Base-by-base conservation (phyloP, 148 eudicot genomes). In the Rhododendron henanense region DNA sequence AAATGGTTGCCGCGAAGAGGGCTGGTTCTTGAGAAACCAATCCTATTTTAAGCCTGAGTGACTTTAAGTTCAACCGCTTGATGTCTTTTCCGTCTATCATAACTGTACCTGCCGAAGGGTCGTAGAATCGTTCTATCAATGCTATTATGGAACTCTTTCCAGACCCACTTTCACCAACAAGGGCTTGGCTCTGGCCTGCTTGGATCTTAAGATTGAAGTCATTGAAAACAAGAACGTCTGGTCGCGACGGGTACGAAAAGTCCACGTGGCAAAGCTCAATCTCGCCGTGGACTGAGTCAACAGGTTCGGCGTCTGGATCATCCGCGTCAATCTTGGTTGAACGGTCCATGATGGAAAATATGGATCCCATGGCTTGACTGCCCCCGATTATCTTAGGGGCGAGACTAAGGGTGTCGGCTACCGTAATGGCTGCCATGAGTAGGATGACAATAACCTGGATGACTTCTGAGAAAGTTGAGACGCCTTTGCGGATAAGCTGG, bases 11-110 rank as follows among this genome's bases (percentile, higher is more conserved):
- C 0, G 99, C 98, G 37, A 97, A 97, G 1, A 97, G 90, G 2
- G 98, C 98, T 2, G 99, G 99, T 88, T 97, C 99, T 89, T 97
- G 99, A 79, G 95, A 98, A 15, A 97, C 99, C 82, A 97, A 79
- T 0, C 95, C 99, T 8, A 95, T 95, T 85, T 93, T 94, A 0
- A 84, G 93, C 87, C 99, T 85, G 3, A 97, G 89, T 3, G 98
- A 92, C 81, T 97, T 92, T 50, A 97, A 88, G 87, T 95, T 97
- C 33, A 94, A 82, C 74, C 96, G 88, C n/a, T 96, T 86, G 3
- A 97, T 92, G 86, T 97, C 99, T 85, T 93, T 97, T 7, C 99
- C 98, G 63, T 97, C 99, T 25, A 97, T 93, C 99, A 95, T 93
- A 33, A 97, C 99, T 89, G 93, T 95, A 3, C 99, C 99, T 1